Conservation (phyloP, 768 basidiomycete species). For the Hysterangium stoloniferum region DNA sequence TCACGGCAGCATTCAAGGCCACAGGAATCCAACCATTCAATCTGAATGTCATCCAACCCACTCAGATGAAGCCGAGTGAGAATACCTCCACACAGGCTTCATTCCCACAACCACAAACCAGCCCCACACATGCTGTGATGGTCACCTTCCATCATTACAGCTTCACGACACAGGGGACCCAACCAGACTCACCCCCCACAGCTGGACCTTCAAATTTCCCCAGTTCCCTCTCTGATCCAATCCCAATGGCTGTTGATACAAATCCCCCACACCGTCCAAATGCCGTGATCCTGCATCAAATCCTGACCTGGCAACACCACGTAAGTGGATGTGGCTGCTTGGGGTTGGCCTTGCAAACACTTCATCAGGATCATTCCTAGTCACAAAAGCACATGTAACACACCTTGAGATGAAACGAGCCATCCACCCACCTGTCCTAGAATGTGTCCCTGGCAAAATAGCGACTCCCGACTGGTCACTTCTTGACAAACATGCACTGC, state of each 20-base stretch:
- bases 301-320: conserved; percentile 17
- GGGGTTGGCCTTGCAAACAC: conserved; percentile 15
- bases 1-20: conserved; percentile 24
- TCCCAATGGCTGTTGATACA: neutral
- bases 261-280: neutral
- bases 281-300: conserved; percentile 11
- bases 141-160: conserved; percentile 4
- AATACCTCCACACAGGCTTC: conserved; percentile 17
- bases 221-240: neutral
- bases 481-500: too few relatives aligned
- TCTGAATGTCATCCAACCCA: conserved; percentile 19
- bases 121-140: conserved; percentile 19
- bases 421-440: conserved; percentile 11
- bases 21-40: conserved; percentile 27
- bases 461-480: too few relatives aligned
- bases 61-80: conserved; percentile 24
- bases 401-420: conserved; percentile 4
- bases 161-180: too few relatives aligned
- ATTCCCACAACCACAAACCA: conserved; percentile 22
- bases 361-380: conserved; percentile 21
- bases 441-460: neutral
- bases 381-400: conserved; percentile 15
- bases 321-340: conserved; percentile 19
- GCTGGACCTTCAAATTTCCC: neutral
- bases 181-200: too few relatives aligned